Conservation (phyloP, 768 basidiomycete species). For the Podaxis carcinomalis region DNA sequence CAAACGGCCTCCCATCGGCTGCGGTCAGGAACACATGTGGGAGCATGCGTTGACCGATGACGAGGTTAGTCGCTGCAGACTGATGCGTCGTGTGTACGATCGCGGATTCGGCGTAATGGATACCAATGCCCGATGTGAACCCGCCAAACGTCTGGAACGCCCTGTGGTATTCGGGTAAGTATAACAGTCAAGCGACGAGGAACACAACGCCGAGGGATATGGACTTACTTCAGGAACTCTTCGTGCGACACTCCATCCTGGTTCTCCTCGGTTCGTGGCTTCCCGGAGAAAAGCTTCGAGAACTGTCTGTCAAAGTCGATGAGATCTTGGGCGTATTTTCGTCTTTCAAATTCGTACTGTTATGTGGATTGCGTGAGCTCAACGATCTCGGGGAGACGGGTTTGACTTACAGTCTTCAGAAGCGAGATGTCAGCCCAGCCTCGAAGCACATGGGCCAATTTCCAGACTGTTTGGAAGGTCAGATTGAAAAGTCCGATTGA, state of each 20-base stretch:
- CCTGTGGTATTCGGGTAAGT: constrained; percentile 20
- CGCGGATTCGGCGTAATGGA: constrained; percentile 45
- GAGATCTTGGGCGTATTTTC: constrained; percentile 66
- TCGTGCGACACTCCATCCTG: constrained; percentile 49
- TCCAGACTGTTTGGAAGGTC: constrained; percentile 42
- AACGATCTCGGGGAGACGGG: background rate
- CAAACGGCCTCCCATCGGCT: constrained; percentile 44
- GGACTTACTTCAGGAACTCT: constrained; percentile 40
- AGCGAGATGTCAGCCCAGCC: constrained; percentile 48
- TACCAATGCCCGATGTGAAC: constrained; percentile 52
- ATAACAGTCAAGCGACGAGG: background rate
- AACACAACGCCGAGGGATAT: background rate
- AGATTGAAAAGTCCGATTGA: background rate
- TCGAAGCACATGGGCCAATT: constrained; percentile 50
- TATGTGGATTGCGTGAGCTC: background rate
- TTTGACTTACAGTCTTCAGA: constrained; percentile 42
- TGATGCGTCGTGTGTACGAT: constrained; percentile 38
- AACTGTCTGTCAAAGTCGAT: constrained; percentile 69
- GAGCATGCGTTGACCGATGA: constrained; percentile 48
- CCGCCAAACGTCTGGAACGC: constrained; percentile 50
- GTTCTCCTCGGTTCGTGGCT: constrained; percentile 46
- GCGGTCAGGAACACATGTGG: constrained; percentile 46
- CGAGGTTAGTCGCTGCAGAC: constrained; percentile 32
- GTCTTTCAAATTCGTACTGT: constrained; percentile 68
- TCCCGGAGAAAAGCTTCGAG: constrained; percentile 63